These are phyloP conservation scores for Diddensiella caesifluorescens DNA, from an alignment of 805 yeast species.

Conservation along the genomic window DNA sequence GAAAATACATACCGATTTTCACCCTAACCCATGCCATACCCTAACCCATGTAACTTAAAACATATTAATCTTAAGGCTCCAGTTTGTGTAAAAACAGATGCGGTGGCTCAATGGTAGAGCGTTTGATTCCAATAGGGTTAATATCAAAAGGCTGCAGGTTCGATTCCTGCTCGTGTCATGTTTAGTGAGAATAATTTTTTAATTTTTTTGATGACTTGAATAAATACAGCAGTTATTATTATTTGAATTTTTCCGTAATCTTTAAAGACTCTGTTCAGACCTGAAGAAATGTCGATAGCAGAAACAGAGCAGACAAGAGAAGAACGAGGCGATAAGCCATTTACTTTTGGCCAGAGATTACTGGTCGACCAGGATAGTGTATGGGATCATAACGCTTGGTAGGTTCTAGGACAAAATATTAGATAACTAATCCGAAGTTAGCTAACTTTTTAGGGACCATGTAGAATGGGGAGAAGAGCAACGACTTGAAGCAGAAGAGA, in stretches of 20 bases:
- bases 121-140: slow-evolving; percentile 59
- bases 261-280: no score
- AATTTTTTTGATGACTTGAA: no score
- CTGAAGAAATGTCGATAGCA: neutral
- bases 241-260: no score
- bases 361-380: slow-evolving; percentile 66
- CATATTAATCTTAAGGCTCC: no score
- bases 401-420: slow-evolving; percentile 6
- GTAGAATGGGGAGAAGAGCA: slow-evolving; percentile 97
- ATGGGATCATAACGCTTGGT: slow-evolving; percentile 89
- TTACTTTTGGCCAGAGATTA: slow-evolving; percentile 83
- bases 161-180: slow-evolving; percentile 79
- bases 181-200: no score
- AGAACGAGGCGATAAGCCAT: slow-evolving; percentile 73
- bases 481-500: slow-evolving; percentile 62
- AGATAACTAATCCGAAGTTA: neutral
- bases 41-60: no score
- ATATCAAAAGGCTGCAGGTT: slow-evolving; percentile 81
- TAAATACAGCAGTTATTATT: no score
- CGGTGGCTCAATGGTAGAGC: slow-evolving; percentile 81
- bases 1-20: no score
- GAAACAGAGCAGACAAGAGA: slow-evolving; percentile 30
- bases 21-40: no score
- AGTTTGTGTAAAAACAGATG: no score
- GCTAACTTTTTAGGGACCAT: slow-evolving; percentile 48